These are phyloP conservation scores for Spencermartinsiella europaea DNA, from an alignment of 805 yeast species.

Conservation along the genomic window DNA sequence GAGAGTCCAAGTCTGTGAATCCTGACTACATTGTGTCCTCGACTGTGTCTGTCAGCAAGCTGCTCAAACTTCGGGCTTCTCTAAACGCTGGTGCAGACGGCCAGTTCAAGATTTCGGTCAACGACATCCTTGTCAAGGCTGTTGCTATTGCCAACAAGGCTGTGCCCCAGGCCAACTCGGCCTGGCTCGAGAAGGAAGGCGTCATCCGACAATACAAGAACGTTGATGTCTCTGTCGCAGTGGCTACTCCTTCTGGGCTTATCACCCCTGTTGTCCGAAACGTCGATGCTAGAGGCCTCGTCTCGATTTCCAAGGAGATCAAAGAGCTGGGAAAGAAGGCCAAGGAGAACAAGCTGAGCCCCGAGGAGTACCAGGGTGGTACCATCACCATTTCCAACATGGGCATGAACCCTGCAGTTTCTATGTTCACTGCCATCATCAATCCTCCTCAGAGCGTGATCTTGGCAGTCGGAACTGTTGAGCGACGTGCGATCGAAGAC, in stretches of 20 bases:
- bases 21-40: slow-evolving; percentile 94
- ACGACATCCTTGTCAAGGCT: slow-evolving; percentile 92
- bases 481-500: slow-evolving; percentile 90
- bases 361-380: slow-evolving; percentile 99
- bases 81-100: slow-evolving; percentile 82
- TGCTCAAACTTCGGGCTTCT: slow-evolving; percentile 86
- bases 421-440: slow-evolving; percentile 89
- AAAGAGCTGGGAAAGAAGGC: slow-evolving; percentile 97
- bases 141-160: slow-evolving; percentile 82
- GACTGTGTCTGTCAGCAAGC: slow-evolving; percentile 77
- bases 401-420: slow-evolving; percentile 97
- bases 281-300: slow-evolving; percentile 84
- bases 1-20: slow-evolving; percentile 75
- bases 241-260: slow-evolving; percentile 95
- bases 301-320: slow-evolving; percentile 71
- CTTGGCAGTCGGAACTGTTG: slow-evolving; percentile 89
- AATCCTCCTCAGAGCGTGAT: slow-evolving; percentile 97
- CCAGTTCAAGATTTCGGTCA: slow-evolving; percentile 84
- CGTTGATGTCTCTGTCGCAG: slow-evolving; percentile 98
- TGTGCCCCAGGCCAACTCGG: slow-evolving; percentile 91
- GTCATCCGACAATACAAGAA: slow-evolving; percentile 86
- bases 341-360: slow-evolving; percentile 83
- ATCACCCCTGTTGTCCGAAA: slow-evolving; percentile 92
- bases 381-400: slow-evolving; percentile 96
- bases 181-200: slow-evolving; percentile 86